phyloP scores from a whole-genome alignment of 257 asterid genomes.

The Eucommia ulmoides region DNA sequence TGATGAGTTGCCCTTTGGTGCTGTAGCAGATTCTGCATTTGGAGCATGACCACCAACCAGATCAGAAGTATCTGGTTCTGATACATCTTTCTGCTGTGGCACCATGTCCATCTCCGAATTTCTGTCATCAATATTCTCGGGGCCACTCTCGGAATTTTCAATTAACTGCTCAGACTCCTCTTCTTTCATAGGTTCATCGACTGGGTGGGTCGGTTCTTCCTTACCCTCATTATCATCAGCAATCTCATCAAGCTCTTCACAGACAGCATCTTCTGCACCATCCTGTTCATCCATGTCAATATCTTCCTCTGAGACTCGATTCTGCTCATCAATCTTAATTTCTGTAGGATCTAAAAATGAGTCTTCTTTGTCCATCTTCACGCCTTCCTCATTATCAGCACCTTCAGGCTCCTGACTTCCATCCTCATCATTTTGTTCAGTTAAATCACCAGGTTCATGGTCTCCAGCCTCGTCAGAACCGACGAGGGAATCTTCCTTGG shows the following conservation, averaged over 20 bases:
- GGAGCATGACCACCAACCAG: slow-evolving; percentile 17
- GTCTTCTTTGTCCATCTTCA: slow-evolving; percentile 53
- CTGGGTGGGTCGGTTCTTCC: slow-evolving; percentile 13
- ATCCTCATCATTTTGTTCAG: slow-evolving; percentile 27
- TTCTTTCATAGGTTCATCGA: slow-evolving; percentile 34
- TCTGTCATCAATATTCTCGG: slow-evolving; percentile 20
- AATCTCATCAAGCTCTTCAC: slow-evolving; percentile 28
- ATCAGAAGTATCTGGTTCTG: slow-evolving; percentile 25
- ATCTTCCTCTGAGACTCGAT: slow-evolving; percentile 33
- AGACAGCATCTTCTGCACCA: slow-evolving; percentile 40
- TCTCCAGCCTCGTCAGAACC: slow-evolving; percentile 31
- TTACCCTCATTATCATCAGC: slow-evolving; percentile 28
- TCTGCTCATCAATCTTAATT: slow-evolving; percentile 43
- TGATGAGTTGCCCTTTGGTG: slow-evolving; percentile 27
- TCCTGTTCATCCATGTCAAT: slow-evolving; percentile 29
- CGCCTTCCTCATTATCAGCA: slow-evolving; percentile 26
- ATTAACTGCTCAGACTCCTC: slow-evolving; percentile 25
- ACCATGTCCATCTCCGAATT: slow-evolving; percentile 21
- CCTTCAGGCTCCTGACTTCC: slow-evolving; percentile 33
- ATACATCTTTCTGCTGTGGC: slow-evolving; percentile 22
- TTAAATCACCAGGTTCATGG: slow-evolving; percentile 25
- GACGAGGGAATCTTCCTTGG: slow-evolving; percentile 46
- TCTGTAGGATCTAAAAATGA: slow-evolving; percentile 57
- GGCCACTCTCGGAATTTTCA: slow-evolving; percentile 31
- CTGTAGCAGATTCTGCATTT: slow-evolving; percentile 32